Conservation (phyloP, 371 early-diverging fungal genomes). For the Globomyces sp. region DNA sequence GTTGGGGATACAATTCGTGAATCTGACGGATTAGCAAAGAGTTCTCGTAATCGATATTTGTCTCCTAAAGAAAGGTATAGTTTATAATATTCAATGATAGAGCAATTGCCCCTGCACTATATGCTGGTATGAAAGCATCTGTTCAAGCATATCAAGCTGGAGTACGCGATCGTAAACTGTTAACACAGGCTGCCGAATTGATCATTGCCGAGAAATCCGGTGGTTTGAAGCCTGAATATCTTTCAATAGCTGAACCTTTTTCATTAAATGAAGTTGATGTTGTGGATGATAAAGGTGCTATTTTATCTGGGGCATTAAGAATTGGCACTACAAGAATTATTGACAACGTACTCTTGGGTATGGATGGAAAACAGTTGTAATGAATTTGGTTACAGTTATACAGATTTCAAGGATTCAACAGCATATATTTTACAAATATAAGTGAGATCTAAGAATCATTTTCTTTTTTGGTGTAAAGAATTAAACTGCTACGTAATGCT, state of each 20-base stretch:
- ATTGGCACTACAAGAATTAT: conserved; percentile 91
- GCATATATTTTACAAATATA: no score
- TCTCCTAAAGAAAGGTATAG: conserved; percentile 54
- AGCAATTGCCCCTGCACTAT: conserved; percentile 70
- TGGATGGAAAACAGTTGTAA: not conserved
- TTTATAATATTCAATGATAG: conserved; percentile 24
- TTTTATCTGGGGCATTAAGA: conserved; percentile 85
- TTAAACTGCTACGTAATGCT: no score
- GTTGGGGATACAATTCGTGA: conserved; percentile 81
- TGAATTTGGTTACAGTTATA: no score
- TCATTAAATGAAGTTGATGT: conserved; percentile 64
- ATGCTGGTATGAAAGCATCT: conserved; percentile 64
- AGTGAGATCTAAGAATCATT: no score
- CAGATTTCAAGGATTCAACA: no score
- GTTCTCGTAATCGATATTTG: conserved; percentile 86
- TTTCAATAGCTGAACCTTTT: conserved; percentile 73
- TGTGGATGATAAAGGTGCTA: conserved; percentile 61
- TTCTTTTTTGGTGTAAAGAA: no score
- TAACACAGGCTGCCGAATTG: conserved; percentile 44
- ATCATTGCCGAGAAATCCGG: conserved; percentile 22
- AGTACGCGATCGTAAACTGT: conserved; percentile 43
- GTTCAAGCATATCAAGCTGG: conserved; percentile 52
- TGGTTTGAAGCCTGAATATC: conserved; percentile 62
- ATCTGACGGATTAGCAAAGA: conserved; percentile 85
- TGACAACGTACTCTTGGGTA: conserved; percentile 79